A percentile compares a stretch with the other conserved stretches of the same genome.
These are phyloP conservation scores for Schizonepeta tenuifolia DNA, from an alignment of 257 asterid species.

Conservation along the genomic window DNA sequence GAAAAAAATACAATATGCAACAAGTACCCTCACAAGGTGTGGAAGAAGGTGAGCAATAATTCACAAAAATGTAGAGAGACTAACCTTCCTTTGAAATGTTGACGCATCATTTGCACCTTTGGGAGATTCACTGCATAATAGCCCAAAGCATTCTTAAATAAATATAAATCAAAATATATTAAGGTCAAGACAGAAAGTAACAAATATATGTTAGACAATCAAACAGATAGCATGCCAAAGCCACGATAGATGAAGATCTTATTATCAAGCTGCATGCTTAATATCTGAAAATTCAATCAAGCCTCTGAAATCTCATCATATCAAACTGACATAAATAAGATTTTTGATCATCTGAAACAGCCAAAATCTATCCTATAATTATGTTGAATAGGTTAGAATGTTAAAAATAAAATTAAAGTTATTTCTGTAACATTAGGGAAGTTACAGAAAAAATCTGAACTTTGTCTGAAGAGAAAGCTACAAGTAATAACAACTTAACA, in stretches of 20 bases:
- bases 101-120: constrained; percentile 99
- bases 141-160: constrained; percentile 27
- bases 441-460: background rate
- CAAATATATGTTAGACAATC: constrained; percentile 5
- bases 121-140: constrained; percentile 89
- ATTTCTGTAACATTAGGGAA: background rate
- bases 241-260: background rate
- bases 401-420: background rate
- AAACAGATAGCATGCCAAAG: constrained; percentile 18
- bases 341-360: constrained; percentile 18
- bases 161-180: constrained; percentile 6
- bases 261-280: constrained; percentile 4
- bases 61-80: constrained; percentile 33
- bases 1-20: background rate
- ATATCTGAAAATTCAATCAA: background rate
- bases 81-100: constrained; percentile 97
- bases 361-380: background rate
- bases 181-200: constrained; percentile 5
- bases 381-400: background rate
- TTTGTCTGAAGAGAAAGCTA: background rate
- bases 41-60: constrained; percentile 31
- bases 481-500: background rate
- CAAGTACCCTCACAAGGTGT: constrained; percentile 24
- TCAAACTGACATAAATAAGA: constrained; percentile 2
- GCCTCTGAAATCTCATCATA: background rate